A percentile compares a stretch with the other conserved stretches of the same genome.
Evolutionary conservation across 2,329 filamentous ascomycete genomes (phyloP).

Genomic region (Penicillium frequentans): DNA sequence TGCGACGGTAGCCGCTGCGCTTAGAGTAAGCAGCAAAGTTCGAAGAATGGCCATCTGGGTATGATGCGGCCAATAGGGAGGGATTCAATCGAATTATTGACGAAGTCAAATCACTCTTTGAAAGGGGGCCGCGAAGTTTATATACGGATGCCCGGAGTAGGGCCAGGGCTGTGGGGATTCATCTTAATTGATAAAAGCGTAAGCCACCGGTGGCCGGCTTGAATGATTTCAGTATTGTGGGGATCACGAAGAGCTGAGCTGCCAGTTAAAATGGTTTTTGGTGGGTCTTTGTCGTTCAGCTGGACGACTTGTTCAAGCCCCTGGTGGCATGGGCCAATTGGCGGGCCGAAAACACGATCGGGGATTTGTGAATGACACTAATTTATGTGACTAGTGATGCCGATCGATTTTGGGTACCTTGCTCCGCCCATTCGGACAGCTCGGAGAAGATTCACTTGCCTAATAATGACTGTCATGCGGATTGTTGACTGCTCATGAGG

Average conservation of each 20-base stretch:
- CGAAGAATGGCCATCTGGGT: constrained; percentile 1
- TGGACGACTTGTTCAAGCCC: background rate
- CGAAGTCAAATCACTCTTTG: background rate
- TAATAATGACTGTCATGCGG: no score
- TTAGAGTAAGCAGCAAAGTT: constrained; percentile 1
- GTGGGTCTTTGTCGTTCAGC: background rate
- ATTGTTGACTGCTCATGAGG: no score
- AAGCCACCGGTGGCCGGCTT: background rate
- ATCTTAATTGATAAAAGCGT: background rate
- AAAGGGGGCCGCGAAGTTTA: background rate
- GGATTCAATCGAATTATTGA: background rate
- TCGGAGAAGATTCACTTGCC: no score
- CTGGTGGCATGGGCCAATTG: background rate
- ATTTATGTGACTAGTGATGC: background rate
- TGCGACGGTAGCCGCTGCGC: constrained; percentile 1
- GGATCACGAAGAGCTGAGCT: background rate
- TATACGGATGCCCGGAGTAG: background rate
- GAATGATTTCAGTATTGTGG: background rate
- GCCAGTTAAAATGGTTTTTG: background rate
- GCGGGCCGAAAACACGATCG: background rate
- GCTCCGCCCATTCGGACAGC: background rate
- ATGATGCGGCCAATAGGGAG: background rate
- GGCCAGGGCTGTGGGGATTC: background rate
- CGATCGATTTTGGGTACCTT: background rate
- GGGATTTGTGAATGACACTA: background rate